Conservation (phyloP, 257 asterid species). For the Solanum tarijense region DNA sequence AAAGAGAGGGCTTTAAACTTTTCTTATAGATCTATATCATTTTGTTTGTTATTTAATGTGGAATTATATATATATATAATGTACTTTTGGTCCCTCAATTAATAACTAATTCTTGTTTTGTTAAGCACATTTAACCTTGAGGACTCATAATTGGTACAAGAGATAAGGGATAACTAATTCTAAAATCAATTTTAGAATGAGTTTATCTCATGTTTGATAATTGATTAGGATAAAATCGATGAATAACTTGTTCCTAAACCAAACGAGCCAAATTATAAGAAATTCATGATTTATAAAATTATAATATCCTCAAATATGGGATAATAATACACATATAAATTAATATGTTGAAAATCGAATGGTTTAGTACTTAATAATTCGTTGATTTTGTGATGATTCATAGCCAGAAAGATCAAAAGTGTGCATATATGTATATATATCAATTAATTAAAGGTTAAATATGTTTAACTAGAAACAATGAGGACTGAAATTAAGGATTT, state of each 20-base stretch:
- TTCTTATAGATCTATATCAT: background rate
- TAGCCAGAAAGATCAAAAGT: background rate
- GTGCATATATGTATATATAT: background rate
- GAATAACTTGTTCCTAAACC: rapidly evolving
- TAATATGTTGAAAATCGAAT: background rate
- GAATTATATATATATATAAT: no score
- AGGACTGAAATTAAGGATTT: background rate
- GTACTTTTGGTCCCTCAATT: background rate
- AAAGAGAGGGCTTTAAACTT: background rate
- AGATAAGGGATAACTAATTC: background rate
- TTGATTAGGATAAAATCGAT: no score
- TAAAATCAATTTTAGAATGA: background rate
- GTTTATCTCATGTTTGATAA: background rate
- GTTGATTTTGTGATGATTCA: background rate
- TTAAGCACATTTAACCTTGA: background rate
- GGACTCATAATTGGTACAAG: no score
- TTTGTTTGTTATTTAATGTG: background rate
- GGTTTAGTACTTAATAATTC: background rate
- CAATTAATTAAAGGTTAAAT: background rate
- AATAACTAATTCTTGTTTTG: background rate
- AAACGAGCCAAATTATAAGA: background rate
- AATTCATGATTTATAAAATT: background rate
- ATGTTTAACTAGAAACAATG: background rate
- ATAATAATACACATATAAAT: background rate
- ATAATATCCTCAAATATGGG: background rate